A percentile compares a stretch with the other conserved stretches of the same genome.
These are phyloP conservation scores for Tuber aestivum DNA, from an alignment of 495 filamentous ascomycete species.

Conservation along the genomic window DNA sequence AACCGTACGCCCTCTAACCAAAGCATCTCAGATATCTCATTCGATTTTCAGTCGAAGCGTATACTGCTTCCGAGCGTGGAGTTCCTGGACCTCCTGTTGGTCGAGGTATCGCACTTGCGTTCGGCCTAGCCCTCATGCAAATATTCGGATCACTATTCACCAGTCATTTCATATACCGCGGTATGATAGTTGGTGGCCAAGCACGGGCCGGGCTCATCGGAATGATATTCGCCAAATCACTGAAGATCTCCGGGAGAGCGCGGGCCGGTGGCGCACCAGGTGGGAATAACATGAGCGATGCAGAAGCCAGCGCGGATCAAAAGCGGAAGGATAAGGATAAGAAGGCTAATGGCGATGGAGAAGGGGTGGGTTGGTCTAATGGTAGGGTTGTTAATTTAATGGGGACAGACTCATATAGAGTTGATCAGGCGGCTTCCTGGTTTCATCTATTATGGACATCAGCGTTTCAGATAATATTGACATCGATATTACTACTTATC, in stretches of 20 bases:
- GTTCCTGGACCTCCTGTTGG: conserved; percentile 57
- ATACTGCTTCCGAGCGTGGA: conserved; percentile 49
- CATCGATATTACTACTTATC: conserved; percentile 69
- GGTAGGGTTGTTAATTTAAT: conserved; percentile 85
- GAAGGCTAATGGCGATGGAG: conserved; percentile 44
- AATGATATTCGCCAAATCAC: conserved; percentile 72
- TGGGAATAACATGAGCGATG: conserved; percentile 3
- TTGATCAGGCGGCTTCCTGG: conserved; percentile 77
- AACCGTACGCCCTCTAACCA: conserved; percentile 67
- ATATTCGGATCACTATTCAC: conserved; percentile 62
- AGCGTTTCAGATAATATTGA: conserved; percentile 69
- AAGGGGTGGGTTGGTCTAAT: conserved; percentile 70
- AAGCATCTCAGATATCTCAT: conserved; percentile 71
- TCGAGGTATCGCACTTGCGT: conserved; percentile 62
- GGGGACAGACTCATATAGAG: conserved; percentile 84
- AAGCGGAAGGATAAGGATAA: conserved; percentile 42
- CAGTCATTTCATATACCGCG: conserved; percentile 76
- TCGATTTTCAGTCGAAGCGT: conserved; percentile 72
- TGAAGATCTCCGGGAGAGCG: conserved; percentile 72
- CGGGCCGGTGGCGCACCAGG: conserved; percentile 55
- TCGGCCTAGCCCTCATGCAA: conserved; percentile 74
- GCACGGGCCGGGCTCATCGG: conserved; percentile 66
- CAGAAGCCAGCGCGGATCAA: conserved; percentile 26
- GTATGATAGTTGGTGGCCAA: conserved; percentile 75
- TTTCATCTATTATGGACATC: conserved; percentile 88